Evolutionary conservation across 2,329 filamentous ascomycete species (phyloP), one percentile per base, ranked within the genome.

Genomic region (Cyphellophora attinorum): DNA sequence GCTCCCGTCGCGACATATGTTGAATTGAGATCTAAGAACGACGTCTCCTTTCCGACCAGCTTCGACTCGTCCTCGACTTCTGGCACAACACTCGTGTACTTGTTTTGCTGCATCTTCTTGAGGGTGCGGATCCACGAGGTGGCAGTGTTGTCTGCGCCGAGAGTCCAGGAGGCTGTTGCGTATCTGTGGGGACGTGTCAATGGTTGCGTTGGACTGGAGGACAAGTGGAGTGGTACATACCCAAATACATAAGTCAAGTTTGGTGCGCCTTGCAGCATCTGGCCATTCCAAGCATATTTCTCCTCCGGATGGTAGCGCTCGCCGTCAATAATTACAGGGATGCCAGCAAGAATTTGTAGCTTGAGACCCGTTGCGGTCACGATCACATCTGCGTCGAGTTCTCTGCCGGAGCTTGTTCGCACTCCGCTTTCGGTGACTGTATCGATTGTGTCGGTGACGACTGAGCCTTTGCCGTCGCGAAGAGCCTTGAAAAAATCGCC

Each of bases 401-500:
- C 36, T 8, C 61, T 52, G 17, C 65, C 67, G 1, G 58, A 63
- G 5, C 33, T 32, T 5, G 76, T 55, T 14, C 60, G 51, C 41
- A 77, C 70, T 11, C 64, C 62, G 13, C 65, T 57, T 6, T 58
- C 48, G 0, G 63, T 69, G 5, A 77, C 63, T 8, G 52, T 59
- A 23, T 67, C 57, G 52, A 77, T 74, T 3, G 58, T 65, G 37
- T 66, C 71, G 3, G 73, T 76, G 13, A 65, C 65, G n/a, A 78
- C 58, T 28, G 62, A 57, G 1, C 67, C 68, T 36, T 64, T 67
- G 19, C 71, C 72, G 1, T 56, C 51, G n/a, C 62, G 61, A 13
- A 77, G 58, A 21, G 60, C 57, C 14, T 62, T 52, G 59, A 71
- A 77, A 52, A 76, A 76, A 49, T 77, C 74, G 13, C 68, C 70